These are phyloP conservation scores for Alloascoidea africana DNA, from an alignment of 805 yeast genomes.

Conservation along the genomic window DNA sequence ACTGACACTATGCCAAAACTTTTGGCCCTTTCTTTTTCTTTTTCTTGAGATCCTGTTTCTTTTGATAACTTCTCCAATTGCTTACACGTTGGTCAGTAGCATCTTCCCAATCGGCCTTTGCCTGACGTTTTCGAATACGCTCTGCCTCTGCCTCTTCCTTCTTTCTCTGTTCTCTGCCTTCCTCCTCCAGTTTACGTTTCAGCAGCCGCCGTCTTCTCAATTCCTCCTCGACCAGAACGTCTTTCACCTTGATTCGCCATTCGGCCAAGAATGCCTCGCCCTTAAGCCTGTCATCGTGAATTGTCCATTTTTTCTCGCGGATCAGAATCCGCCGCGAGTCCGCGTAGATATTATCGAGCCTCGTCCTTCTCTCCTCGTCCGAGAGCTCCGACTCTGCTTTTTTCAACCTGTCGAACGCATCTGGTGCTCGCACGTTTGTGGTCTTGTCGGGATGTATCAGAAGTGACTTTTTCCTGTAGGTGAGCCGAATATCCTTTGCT, in stretches of 20 bases:
- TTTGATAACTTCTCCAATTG: slow-evolving; percentile 40
- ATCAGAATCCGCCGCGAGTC: slow-evolving; percentile 26
- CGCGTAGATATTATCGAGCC: slow-evolving; percentile 28
- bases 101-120: slow-evolving; percentile 43
- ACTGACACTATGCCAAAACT: slow-evolving; percentile 23
- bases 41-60: slow-evolving; percentile 29
- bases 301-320: slow-evolving; percentile 20
- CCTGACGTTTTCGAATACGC: slow-evolving; percentile 19
- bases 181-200: slow-evolving; percentile 26
- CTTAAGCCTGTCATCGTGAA: slow-evolving; percentile 22
- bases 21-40: slow-evolving; percentile 23
- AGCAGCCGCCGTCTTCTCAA: slow-evolving; percentile 25
- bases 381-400: slow-evolving; percentile 31
- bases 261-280: slow-evolving; percentile 20
- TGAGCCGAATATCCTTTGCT: slow-evolving; percentile 24
- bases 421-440: slow-evolving; percentile 37
- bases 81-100: slow-evolving; percentile 39
- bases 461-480: slow-evolving; percentile 42
- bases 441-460: slow-evolving; percentile 60
- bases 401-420: slow-evolving; percentile 45
- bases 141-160: slow-evolving; percentile 16
- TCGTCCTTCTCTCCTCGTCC: slow-evolving; percentile 22
- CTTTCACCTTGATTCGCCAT: slow-evolving; percentile 28
- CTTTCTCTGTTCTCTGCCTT: slow-evolving; percentile 21
- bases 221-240: slow-evolving; percentile 30